phyloP scores from a whole-genome alignment of 2,329 filamentous ascomycete species.

The Nannizziopsis arthrosporioides region DNA sequence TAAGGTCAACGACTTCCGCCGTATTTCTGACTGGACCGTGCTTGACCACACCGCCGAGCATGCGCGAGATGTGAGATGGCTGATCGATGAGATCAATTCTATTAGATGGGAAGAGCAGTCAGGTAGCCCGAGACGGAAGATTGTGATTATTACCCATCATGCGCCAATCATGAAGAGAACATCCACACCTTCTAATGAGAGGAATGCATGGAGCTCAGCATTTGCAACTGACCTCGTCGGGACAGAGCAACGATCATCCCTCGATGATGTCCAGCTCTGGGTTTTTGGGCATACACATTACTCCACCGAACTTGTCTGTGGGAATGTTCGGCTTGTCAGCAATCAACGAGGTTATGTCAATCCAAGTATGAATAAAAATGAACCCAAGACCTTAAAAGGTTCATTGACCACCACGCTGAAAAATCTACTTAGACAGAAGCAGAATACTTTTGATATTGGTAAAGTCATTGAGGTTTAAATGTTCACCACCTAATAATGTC shows the following conservation, averaged over 20 bases:
- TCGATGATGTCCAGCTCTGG: slow-evolving; percentile 23
- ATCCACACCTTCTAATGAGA: slow-evolving; percentile 37
- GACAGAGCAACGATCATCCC: neutral
- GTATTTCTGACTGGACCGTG: slow-evolving; percentile 41
- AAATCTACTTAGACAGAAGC: slow-evolving; percentile 1
- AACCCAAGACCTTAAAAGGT: slow-evolving; percentile 10
- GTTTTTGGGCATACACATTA: slow-evolving; percentile 39
- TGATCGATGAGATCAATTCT: slow-evolving; percentile 28
- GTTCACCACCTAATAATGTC: too few species aligned
- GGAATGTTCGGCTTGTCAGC: slow-evolving; percentile 28
- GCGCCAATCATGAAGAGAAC: slow-evolving; percentile 40
- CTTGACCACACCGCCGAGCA: slow-evolving; percentile 40
- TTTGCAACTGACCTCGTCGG: slow-evolving; percentile 25
- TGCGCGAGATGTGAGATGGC: slow-evolving; percentile 39
- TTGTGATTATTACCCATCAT: slow-evolving; percentile 46
- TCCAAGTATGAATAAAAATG: slow-evolving; percentile 16
- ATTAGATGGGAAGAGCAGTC: slow-evolving; percentile 7
- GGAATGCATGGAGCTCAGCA: slow-evolving; percentile 38
- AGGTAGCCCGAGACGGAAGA: slow-evolving; percentile 3
- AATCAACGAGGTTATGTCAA: slow-evolving; percentile 37
- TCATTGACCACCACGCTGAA: slow-evolving; percentile 12
- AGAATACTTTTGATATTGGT: slow-evolving; percentile 4
- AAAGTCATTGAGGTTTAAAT: slow-evolving; percentile 9
- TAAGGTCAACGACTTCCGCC: slow-evolving; percentile 43
- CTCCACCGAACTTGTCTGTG: slow-evolving; percentile 31